phyloP scores from a whole-genome alignment of 2,329 filamentous ascomycete species.

The Colletotrichum sp. region DNA sequence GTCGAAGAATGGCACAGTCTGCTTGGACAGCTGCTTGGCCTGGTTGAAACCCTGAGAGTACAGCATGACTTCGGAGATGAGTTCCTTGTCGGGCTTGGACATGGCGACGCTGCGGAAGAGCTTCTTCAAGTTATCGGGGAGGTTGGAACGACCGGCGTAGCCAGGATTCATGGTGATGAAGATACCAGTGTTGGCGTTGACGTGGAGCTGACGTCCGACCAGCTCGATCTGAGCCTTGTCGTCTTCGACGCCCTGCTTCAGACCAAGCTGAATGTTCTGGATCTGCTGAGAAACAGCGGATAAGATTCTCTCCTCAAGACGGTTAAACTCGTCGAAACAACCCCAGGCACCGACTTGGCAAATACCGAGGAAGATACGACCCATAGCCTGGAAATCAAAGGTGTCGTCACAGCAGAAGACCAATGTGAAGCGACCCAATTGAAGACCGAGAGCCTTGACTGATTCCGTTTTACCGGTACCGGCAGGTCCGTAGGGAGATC shows the following conservation, averaged over 20 bases:
- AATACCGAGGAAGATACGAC: conserved; percentile 97
- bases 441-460: conserved; percentile 95
- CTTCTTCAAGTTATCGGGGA: conserved; percentile 99
- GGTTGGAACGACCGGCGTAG: conserved; percentile 95
- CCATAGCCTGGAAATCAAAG: conserved; percentile 99
- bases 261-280: conserved; percentile 96
- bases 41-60: conserved; percentile 99
- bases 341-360: conserved; percentile 99
- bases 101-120: conserved; percentile 98
- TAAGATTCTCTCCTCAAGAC: conserved; percentile 95
- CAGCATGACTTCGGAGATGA: conserved; percentile 99
- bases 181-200: conserved; percentile 93
- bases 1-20: conserved; percentile 98
- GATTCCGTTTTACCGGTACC: conserved; percentile 99
- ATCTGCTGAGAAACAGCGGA: conserved; percentile 99
- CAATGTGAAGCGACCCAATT: conserved; percentile 95
- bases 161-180: conserved; percentile 99
- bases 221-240: conserved; percentile 90
- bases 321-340: conserved; percentile 99
- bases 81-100: conserved; percentile 99
- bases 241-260: conserved; percentile 84
- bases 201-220: conserved; percentile 85
- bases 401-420: conserved; percentile 99
- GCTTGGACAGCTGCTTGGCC: conserved; percentile 90
- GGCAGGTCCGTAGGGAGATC: conserved; percentile 95